These are phyloP conservation scores for Aphanocladium album DNA, from an alignment of 2,329 filamentous ascomycete species.

Conservation along the genomic window DNA sequence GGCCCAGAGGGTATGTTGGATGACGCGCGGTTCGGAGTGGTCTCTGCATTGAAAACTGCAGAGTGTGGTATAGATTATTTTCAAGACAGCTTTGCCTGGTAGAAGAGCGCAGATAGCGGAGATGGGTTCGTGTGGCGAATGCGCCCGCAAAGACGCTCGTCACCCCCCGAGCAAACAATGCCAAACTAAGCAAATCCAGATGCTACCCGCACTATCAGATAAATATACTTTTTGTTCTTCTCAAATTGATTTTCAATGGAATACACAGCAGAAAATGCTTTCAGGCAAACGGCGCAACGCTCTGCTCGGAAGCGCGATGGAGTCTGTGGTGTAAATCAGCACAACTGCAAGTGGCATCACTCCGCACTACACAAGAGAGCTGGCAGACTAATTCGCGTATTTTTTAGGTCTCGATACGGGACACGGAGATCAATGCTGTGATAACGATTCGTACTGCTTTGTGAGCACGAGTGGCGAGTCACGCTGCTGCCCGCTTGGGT, in stretches of 20 bases:
- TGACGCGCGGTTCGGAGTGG: constrained; percentile 33
- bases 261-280: not conserved
- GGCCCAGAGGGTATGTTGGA: constrained; percentile 42
- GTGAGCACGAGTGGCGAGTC: constrained; percentile 28
- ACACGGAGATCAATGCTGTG: constrained; percentile 35
- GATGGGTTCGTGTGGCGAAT: not conserved
- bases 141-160: no score
- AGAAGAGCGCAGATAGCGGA: not conserved
- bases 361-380: not conserved
- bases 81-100: constrained; percentile 41
- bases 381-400: not conserved
- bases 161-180: constrained; percentile 6
- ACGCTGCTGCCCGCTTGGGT: constrained; percentile 39
- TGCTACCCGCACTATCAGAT: no score
- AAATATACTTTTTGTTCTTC: no score
- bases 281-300: not conserved
- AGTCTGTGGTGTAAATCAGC: not conserved
- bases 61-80: constrained; percentile 33
- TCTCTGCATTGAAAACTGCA: constrained; percentile 23
- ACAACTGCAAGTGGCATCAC: constrained; percentile 1
- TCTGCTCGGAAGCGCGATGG: constrained; percentile 1
- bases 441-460: constrained; percentile 42
- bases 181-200: no score
- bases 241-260: not conserved
- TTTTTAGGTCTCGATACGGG: constrained; percentile 38